Percentiles rank a stretch among this genome's conserved stretches.
Conservation (phyloP, 305 asterid species). For the Fraxinus sp. region DNA sequence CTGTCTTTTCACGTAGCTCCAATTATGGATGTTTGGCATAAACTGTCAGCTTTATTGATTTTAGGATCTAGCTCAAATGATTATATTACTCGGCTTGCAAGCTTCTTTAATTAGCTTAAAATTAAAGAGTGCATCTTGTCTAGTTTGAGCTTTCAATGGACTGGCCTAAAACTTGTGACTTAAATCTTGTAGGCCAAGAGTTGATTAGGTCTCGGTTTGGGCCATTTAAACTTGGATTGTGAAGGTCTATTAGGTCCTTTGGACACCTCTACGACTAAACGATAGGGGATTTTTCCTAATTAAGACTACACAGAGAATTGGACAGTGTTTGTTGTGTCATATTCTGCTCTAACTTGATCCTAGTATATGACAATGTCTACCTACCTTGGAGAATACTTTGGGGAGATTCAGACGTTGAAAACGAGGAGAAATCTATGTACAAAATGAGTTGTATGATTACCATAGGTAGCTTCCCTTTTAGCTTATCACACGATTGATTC, state of each 20-base stretch:
- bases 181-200: not conserved
- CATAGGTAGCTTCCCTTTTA: not conserved
- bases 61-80: not conserved
- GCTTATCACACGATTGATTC: not conserved
- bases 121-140: not conserved
- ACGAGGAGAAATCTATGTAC: not conserved
- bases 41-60: not conserved
- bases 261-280: not conserved
- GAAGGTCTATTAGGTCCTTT: not conserved
- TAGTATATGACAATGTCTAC: not conserved
- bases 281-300: not conserved
- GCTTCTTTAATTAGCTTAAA: not conserved
- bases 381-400: not conserved
- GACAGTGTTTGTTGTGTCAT: not conserved
- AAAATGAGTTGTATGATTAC: not conserved
- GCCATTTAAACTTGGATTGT: not conserved
- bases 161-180: not conserved
- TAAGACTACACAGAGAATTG: not conserved
- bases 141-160: not conserved
- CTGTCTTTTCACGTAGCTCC: not conserved
- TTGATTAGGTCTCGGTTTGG: not conserved
- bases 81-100: not conserved
- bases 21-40: not conserved
- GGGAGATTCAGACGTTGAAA: not conserved
- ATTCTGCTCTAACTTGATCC: not conserved